Base-by-base conservation (phyloP, 306 rosid genomes). In the Cucurbita ficifolia region DNA sequence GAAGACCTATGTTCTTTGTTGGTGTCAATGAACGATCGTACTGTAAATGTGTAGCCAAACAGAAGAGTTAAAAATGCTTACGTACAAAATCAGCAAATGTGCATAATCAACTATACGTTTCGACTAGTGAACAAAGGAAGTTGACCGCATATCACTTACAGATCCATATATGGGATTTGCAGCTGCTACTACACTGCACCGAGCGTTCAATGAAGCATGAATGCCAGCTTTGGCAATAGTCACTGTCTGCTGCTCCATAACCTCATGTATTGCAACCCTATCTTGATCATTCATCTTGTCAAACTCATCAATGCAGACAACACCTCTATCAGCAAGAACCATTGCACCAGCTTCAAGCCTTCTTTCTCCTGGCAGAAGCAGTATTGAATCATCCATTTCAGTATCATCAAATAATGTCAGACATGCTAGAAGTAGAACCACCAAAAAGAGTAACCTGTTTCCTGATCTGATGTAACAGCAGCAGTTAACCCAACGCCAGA, bases 91-190 rank as follows among this genome's bases (percentile, higher is more conserved):
- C n/a, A 65, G 13, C 54, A 18, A 12, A 45, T 11, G 36, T 68
- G 39, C 73, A 68, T 33, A 12, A 46, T 11, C 73, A 19, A 22
- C 52, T 45, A 24, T 45, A 67, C 24, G 39, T 13, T 45, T 46
- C 18, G 12, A 46, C n/a, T 2, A 43, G 24, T 22, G 38, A 68
- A 45, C 5, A 3, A 11, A 46, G 55, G 10, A 8, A 68, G 73
- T 45, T 45, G 22, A 12, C 6, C 0, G 2, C 40, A 13, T 67
- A 60, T 56, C 76, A 86, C 95, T 87, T 83, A 91, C 99, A 78
- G 96, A 87, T 82, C 99, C 99, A 86, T 94, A 94, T 76, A 94
- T 94, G 79, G 99, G 99, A 86, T 94, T 94, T 73, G 99, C 99
- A 53, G 99, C 99, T 75, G 99, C 99, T 62, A 94, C 96, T 82